These are phyloP conservation scores for Venturia carpophila DNA, from an alignment of 2,329 filamentous ascomycete species.

Conservation along the genomic window DNA sequence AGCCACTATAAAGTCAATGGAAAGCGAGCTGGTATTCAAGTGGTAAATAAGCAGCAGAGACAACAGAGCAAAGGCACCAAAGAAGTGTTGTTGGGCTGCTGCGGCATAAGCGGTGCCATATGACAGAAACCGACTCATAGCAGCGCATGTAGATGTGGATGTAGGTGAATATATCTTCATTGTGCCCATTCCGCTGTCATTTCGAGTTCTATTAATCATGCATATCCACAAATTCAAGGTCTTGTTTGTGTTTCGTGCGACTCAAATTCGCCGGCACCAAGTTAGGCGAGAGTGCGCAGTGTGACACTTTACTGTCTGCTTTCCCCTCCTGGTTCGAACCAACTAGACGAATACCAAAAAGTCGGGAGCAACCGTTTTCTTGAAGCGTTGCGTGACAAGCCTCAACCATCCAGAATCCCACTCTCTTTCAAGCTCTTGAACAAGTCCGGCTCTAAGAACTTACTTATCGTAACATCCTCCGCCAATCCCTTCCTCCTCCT, in stretches of 20 bases:
- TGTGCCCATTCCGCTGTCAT: not conserved
- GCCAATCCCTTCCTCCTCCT: constrained; percentile 85
- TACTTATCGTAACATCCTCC: constrained; percentile 91
- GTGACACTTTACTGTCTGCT: not conserved
- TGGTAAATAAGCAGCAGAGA: too few species aligned
- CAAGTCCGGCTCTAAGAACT: constrained; percentile 91
- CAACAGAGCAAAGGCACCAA: too few species aligned
- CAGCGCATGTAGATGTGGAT: too few species aligned
- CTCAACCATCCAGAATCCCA: constrained; percentile 64
- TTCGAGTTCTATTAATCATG: not conserved
- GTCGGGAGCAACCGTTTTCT: not conserved
- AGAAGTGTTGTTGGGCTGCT: too few species aligned
- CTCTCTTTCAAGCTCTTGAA: constrained; percentile 83
- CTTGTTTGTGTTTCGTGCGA: not conserved
- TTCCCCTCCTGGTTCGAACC: not conserved
- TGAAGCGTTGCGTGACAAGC: not conserved
- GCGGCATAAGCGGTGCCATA: too few species aligned
- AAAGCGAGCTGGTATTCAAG: too few species aligned
- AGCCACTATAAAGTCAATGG: too few species aligned
- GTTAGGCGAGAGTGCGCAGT: not conserved
- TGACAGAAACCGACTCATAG: too few species aligned
- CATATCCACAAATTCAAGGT: not conserved
- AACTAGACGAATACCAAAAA: not conserved
- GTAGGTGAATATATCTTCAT: not conserved
- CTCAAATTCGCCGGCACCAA: not conserved